Evolutionary conservation across 208 protist genomes (phyloP).

Genomic region (Crithidia acanthocephali): DNA sequence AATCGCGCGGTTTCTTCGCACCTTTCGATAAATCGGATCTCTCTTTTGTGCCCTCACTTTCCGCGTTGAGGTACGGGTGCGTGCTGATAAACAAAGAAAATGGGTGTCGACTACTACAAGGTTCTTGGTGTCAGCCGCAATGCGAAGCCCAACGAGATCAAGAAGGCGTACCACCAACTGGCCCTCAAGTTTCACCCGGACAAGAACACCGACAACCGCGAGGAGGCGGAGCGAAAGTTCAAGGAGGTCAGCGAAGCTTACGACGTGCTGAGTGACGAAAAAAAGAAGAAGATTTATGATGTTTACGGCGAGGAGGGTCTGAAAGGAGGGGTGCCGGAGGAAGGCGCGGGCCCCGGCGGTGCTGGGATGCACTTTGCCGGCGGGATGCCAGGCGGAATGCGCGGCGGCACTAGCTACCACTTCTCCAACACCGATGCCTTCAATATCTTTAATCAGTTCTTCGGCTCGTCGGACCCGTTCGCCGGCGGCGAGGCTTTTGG

Average conservation of each 20-base stretch:
- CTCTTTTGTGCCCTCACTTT: too few relatives aligned
- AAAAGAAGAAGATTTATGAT: conserved; percentile 98
- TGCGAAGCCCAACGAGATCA: conserved; percentile 86
- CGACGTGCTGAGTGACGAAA: conserved; percentile 96
- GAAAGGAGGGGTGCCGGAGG: conserved; percentile 79
- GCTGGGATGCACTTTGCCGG: conserved; percentile 62
- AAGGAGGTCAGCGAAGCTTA: conserved; percentile 97
- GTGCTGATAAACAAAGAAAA: conserved; percentile 2
- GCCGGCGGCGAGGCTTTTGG: conserved; percentile 85
- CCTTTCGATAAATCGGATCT: too few relatives aligned
- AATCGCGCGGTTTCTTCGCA: too few relatives aligned
- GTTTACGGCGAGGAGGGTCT: conserved; percentile 97
- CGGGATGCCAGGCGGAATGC: conserved; percentile 51
- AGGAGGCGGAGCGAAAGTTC: conserved; percentile 91
- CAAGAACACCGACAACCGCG: conserved; percentile 88
- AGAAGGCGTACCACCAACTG: conserved; percentile 92
- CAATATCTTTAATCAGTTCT: conserved; percentile 88
- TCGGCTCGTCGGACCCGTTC: conserved; percentile 88
- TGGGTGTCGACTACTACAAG: conserved; percentile 92
- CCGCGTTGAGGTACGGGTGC: background rate
- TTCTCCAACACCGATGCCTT: conserved; percentile 85
- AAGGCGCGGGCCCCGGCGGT: conserved; percentile 72
- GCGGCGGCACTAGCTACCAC: conserved; percentile 48
- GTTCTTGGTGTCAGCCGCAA: conserved; percentile 68
- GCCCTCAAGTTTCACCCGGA: conserved; percentile 94